Evolutionary conservation across 805 yeast genomes (phyloP).

Genomic region (Saturnispora halmiae): DNA sequence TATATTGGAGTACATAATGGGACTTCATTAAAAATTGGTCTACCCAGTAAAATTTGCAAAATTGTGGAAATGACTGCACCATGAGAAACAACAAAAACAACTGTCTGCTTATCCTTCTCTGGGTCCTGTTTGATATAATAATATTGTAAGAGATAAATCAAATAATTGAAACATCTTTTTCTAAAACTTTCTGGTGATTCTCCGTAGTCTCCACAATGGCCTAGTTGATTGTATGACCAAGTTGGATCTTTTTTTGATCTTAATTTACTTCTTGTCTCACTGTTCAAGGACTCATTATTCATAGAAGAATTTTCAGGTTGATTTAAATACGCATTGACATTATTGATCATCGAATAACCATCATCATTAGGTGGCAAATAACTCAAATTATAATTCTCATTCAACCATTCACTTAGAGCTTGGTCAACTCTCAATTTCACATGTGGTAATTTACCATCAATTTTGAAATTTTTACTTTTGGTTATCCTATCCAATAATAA

Average conservation of each 20-base stretch:
- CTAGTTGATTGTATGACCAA: conserved; percentile 30
- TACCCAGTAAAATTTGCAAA: conserved; percentile 30
- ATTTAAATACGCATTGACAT: conserved; percentile 32
- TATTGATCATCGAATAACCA: conserved; percentile 33
- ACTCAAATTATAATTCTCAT: conserved; percentile 31
- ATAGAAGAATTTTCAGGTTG: conserved; percentile 13
- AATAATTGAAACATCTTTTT: conserved; percentile 28
- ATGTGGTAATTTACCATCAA: not conserved
- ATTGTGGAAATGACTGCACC: conserved; percentile 37
- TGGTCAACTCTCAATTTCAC: conserved; percentile 33
- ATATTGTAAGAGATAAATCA: conserved; percentile 28
- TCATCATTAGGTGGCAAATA: conserved; percentile 38
- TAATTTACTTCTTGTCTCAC: conserved; percentile 16
- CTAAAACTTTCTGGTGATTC: conserved; percentile 32
- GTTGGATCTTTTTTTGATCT: conserved; percentile 21
- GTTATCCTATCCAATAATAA: conserved; percentile 19
- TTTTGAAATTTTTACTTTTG: conserved; percentile 8
- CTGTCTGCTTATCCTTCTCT: conserved; percentile 25
- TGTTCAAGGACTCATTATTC: conserved; percentile 14
- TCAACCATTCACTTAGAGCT: conserved; percentile 37
- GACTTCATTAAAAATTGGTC: conserved; percentile 33
- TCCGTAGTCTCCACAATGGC: conserved; percentile 37
- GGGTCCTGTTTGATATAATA: conserved; percentile 21
- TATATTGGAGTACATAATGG: conserved; percentile 32
- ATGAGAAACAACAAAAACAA: conserved; percentile 32